Base-by-base conservation (phyloP, 164 flowering plant species). In the Buxus sempervirens region DNA sequence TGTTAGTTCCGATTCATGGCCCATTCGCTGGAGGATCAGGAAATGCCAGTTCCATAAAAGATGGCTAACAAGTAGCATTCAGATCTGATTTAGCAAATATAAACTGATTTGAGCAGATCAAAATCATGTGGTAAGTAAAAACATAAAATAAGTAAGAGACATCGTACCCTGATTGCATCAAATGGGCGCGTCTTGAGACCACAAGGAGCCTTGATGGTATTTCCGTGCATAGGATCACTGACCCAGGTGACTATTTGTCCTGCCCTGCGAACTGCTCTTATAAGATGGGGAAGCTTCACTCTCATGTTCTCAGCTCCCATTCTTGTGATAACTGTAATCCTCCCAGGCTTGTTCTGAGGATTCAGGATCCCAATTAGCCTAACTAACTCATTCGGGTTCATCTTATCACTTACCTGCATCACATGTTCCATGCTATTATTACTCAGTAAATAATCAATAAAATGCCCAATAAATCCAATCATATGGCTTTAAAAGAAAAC, bases 301-400 rank as follows among this genome's bases (percentile, higher is more conserved):
- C 96, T 84, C 98, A 90, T 93, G 85, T 93, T 90, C 76, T 93
- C 98, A 32, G 98, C 98, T 63, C 98, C 98, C 98, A 90, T 93
- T 71, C 97, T 84, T 0, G 82, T 59, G 36, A 93, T 90, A 0
- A 93, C 66, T 0, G 96, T 93, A 16, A 93, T 89, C 76, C 97
- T 86, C 27, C 97, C 98, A 0, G 94, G 77, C 75, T 87, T 93
- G 76, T 93, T 93, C 53, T 85, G 75, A 57, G 96, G 91, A 54
- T 93, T 90, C 77, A 93, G 62, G 63, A 91, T 90, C 64, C 86
- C 91, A 68, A 89, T 83, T 68, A 90, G 90, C 83, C 84, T 86
- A 32, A 90, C 90, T 24, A 93, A 87, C 80, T 93, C 86, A 64
- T 68, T 81, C 14, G 96, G 97, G 73, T 90, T 82, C 98, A 93